Percentiles rank a stretch among this genome's conserved stretches.
Conservation (phyloP, 1,284 basidiomycete species). For the Pseudozyma pruni region DNA sequence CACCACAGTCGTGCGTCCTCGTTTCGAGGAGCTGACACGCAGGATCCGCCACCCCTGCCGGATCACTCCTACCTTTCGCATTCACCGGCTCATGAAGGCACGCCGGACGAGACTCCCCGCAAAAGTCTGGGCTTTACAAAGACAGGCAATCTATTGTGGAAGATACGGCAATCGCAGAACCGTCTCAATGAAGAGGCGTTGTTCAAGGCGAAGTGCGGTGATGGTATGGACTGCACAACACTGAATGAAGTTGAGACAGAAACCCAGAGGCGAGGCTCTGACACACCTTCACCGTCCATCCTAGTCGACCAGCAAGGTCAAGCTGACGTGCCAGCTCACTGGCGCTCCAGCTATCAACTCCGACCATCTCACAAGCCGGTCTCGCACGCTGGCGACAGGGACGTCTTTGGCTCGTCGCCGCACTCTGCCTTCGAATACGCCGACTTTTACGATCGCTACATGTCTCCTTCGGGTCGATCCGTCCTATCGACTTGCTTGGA, state of each 20-base stretch:
- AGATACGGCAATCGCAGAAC: slow-evolving; percentile 30
- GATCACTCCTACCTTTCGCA: background rate
- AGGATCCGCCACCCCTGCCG: background rate
- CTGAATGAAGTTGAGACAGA: background rate
- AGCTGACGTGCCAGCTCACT: slow-evolving; percentile 16
- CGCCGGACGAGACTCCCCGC: background rate
- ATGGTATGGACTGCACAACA: background rate
- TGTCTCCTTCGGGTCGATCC: slow-evolving; percentile 3
- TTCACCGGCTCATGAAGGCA: background rate
- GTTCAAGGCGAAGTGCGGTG: slow-evolving; percentile 8
- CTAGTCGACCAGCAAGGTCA: too few species aligned
- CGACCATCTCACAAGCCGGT: background rate
- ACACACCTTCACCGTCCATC: too few species aligned
- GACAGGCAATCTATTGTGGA: slow-evolving; percentile 19
- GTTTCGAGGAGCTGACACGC: background rate
- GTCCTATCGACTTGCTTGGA: background rate
- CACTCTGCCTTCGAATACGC: slow-evolving; percentile 36
- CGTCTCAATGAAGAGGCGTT: slow-evolving; percentile 32
- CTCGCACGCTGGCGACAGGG: background rate
- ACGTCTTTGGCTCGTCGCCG: slow-evolving; percentile 10
- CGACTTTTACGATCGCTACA: slow-evolving; percentile 20
- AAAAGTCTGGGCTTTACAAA: slow-evolving; percentile 19
- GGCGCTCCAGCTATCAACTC: slow-evolving; percentile 14
- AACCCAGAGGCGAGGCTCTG: too few species aligned
- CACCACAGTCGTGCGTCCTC: slow-evolving; percentile 5